These are phyloP conservation scores for Corymbia citriodora DNA, from an alignment of 441 rosid genomes.

Conservation along the genomic window DNA sequence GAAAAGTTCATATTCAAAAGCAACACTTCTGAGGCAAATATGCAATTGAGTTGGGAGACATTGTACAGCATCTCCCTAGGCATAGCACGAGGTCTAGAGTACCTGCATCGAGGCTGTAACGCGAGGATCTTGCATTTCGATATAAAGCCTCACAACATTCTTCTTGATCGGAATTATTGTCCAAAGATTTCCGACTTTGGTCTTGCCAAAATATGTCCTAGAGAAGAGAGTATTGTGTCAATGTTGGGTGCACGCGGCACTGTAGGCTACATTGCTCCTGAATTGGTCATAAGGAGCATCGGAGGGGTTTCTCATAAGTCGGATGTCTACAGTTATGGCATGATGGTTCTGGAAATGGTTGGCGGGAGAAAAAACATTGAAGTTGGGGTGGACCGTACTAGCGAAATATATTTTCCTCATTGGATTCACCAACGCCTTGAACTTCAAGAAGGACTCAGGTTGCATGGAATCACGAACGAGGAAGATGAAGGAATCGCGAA, in stretches of 20 bases:
- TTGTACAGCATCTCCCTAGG: not conserved
- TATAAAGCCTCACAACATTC: not conserved
- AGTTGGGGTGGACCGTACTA: not conserved
- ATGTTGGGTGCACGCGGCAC: not conserved
- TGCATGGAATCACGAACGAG: not conserved
- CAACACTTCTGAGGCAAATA: not conserved
- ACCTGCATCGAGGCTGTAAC: not conserved
- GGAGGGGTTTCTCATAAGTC: not conserved
- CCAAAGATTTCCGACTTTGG: not conserved
- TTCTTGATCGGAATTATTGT: not conserved
- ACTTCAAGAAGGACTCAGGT: not conserved
- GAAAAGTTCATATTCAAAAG: not conserved
- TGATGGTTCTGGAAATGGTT: not conserved
- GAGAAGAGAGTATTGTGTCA: not conserved
- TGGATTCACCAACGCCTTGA: not conserved
- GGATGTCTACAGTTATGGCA: not conserved
- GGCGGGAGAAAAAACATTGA: not conserved
- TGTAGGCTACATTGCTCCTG: not conserved
- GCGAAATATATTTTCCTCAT: not conserved
- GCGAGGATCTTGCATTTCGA: not conserved
- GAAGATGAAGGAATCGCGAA: not conserved
- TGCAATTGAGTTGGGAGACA: not conserved
- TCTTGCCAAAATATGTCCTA: not conserved
- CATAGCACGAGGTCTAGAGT: not conserved
- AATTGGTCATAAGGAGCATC: not conserved